These are phyloP conservation scores for Lumnitzera littorea DNA, from an alignment of 345 rosid species.

Conservation along the genomic window DNA sequence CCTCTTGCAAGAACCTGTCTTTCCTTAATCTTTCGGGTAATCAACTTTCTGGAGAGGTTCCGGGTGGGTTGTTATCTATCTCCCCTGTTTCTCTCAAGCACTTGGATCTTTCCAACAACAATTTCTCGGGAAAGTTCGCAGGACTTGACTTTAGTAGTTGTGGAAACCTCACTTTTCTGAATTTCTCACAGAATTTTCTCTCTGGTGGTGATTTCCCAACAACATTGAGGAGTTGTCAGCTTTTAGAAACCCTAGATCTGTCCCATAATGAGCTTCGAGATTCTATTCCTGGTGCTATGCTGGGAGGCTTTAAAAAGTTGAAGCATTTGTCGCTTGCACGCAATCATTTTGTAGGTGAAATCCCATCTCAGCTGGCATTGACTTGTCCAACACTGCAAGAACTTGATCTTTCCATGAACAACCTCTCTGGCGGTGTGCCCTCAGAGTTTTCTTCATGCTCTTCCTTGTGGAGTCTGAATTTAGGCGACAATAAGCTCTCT, in stretches of 20 bases:
- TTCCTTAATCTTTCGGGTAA: conserved; percentile 62
- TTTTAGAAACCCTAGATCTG: conserved; percentile 49
- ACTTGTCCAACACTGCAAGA: conserved; percentile 48
- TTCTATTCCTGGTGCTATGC: conserved; percentile 49
- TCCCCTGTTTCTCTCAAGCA: conserved; percentile 40
- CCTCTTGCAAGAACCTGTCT: conserved; percentile 40
- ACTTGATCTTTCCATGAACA: conserved; percentile 69
- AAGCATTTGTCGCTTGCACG: conserved; percentile 49
- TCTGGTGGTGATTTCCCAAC: conserved; percentile 48
- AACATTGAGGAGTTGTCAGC: conserved; percentile 40
- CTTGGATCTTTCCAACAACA: conserved; percentile 69
- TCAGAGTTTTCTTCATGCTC: conserved; percentile 36
- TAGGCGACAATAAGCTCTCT: conserved; percentile 59
- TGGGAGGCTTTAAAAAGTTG: conserved; percentile 47
- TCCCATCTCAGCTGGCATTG: conserved; percentile 60
- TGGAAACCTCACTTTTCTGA: conserved; percentile 45
- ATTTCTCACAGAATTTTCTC: conserved; percentile 49
- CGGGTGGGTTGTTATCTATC: conserved; percentile 31
- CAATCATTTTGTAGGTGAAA: conserved; percentile 52
- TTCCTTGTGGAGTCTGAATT: conserved; percentile 51
- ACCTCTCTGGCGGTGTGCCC: conserved; percentile 60
- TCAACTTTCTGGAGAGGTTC: conserved; percentile 51
- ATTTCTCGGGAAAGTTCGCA: conserved; percentile 58
- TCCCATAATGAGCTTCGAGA: conserved; percentile 53
- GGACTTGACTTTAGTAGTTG: conserved; percentile 52